Conservation (phyloP, 306 rosid species). For the Cicer judaicum region DNA sequence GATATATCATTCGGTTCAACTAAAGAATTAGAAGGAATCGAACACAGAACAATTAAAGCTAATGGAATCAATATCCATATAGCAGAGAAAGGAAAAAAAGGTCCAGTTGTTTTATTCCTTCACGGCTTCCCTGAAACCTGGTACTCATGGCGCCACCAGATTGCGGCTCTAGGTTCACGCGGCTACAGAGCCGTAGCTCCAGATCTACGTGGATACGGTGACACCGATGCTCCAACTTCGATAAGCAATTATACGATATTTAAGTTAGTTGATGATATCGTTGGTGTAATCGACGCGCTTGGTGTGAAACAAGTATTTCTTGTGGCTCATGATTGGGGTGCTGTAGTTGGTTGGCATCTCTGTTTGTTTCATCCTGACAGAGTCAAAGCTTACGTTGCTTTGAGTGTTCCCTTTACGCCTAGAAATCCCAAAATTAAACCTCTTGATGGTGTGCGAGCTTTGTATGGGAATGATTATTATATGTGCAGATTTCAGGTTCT, state of each 20-base stretch:
- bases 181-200: slow-evolving; percentile 46
- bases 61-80: slow-evolving; percentile 56
- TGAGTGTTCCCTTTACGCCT: slow-evolving; percentile 42
- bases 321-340: slow-evolving; percentile 57
- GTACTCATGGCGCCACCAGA: slow-evolving; percentile 56
- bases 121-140: slow-evolving; percentile 58
- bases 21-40: slow-evolving; percentile 41
- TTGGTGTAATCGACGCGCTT: slow-evolving; percentile 26
- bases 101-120: slow-evolving; percentile 46
- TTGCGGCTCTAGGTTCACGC: slow-evolving; percentile 36
- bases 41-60: slow-evolving; percentile 44
- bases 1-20: too few relatives aligned
- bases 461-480: slow-evolving; percentile 50
- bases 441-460: slow-evolving; percentile 41
- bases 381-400: slow-evolving; percentile 47
- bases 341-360: slow-evolving; percentile 46
- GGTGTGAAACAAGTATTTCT: slow-evolving; percentile 44
- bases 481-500: slow-evolving; percentile 54
- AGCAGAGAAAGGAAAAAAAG: slow-evolving; percentile 52
- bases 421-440: slow-evolving; percentile 39
- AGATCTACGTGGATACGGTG: slow-evolving; percentile 50
- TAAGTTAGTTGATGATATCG: slow-evolving; percentile 46
- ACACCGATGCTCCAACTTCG: slow-evolving; percentile 38
- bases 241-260: slow-evolving; percentile 6
- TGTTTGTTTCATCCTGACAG: slow-evolving; percentile 44